phyloP scores from a whole-genome alignment of 106 monocot genomes.

The Platanthera zijinensis region DNA sequence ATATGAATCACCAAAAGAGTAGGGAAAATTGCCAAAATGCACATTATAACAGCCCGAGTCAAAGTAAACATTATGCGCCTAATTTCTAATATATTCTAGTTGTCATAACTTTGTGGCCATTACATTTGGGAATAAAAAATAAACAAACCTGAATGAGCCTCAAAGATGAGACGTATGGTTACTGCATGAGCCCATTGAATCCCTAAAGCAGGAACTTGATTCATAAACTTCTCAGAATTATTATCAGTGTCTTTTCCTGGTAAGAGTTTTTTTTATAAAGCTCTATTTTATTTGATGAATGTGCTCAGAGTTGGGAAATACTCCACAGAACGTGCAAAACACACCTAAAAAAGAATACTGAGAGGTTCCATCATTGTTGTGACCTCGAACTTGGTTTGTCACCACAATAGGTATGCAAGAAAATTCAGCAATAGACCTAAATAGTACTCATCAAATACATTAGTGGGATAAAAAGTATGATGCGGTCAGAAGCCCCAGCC shows the following conservation, averaged over 20 bases:
- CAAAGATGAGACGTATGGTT: conserved; percentile 76
- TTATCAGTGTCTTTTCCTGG: conserved; percentile 12
- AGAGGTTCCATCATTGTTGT: conserved; percentile 37
- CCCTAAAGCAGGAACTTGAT: conserved; percentile 72
- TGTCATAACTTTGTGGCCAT: not conserved
- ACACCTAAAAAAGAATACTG: conserved; percentile 79
- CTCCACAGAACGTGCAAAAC: not conserved
- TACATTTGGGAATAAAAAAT: not conserved
- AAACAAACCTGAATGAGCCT: conserved; percentile 74
- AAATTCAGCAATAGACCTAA: conserved; percentile 93
- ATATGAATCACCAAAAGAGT: not conserved
- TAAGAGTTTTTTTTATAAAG: not conserved
- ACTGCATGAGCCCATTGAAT: conserved; percentile 96
- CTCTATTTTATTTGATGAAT: not conserved
- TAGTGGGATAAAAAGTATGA: not conserved
- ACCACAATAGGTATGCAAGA: conserved; percentile 77
- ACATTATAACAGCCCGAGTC: not conserved
- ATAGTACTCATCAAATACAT: not conserved
- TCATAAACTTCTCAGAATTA: conserved; percentile 34
- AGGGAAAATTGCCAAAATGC: no score
- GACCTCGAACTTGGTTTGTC: conserved; percentile 89
- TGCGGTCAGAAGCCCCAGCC: not conserved
- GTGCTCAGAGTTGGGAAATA: not conserved
- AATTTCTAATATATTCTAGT: not conserved
- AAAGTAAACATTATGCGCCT: not conserved